Base-by-base conservation (phyloP, 2,329 filamentous ascomycete genomes). In the Paecilomyces sp. region DNA sequence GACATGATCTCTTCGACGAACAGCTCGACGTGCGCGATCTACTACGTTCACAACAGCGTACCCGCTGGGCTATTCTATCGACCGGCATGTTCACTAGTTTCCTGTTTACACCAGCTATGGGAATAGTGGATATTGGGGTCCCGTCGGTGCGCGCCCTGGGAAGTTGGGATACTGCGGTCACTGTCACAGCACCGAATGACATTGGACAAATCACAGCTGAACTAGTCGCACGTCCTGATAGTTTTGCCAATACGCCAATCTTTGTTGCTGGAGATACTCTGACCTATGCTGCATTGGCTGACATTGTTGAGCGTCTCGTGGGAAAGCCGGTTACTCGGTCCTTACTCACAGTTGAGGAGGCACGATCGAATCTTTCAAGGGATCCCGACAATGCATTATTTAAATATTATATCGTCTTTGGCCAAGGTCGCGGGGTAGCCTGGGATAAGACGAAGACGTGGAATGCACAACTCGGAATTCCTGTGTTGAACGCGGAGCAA, bases 61-160 rank as follows among this genome's bases (percentile, higher is more conserved):
- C 81, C 4, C 74, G 77, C 30, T 91, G 88, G 88, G 77, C 81
- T 3, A 81, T 90, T 60, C 77, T 90, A 1, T 86, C 83, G n/a
- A 88, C 85, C 12, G 88, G 88, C 0, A 77, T 91, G 62, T 91
- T 90, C 66, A 88, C 84, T 75, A 87, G 83, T 64, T 91, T 90
- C 66, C 66, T 91, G 18, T 90, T 91, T 66, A 79, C 85, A 60
- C 68, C 74, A 1, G 80, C 71, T 1, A 90, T 88, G 73, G 87
- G 86, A 0, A 79, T 89, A 3, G 84, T 90, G 0, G 81, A 86
- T 65, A 62, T 81, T 0, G 25, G 59, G 65, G 1, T 41, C 63
- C 3, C 59, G 13, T 76, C 67, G 1, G 77, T 86, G 1, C 75
- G 81, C 9, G 86, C 80, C 0, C 72, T 91, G 12, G 83, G 86